These are phyloP conservation scores for Scheffersomyces segobiensis DNA, from an alignment of 1,139 yeast species.

Conservation along the genomic window DNA sequence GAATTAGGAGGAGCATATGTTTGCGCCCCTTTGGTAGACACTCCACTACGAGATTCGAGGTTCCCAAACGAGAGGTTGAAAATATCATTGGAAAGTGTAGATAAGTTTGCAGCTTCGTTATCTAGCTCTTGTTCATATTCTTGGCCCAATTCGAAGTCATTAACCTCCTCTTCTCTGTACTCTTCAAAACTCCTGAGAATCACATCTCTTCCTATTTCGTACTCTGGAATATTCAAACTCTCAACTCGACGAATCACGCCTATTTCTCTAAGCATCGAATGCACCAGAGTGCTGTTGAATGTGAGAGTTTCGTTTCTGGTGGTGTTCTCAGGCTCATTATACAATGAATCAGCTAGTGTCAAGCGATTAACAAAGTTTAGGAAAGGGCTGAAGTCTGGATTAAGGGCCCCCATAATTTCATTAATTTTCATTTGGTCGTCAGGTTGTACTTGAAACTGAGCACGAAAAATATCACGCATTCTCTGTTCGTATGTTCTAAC, in stretches of 20 bases:
- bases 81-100: conserved; percentile 6
- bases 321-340: neutral
- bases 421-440: neutral
- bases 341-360: neutral
- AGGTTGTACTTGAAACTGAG: neutral
- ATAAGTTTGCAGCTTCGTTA: neutral
- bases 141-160: neutral
- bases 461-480: neutral
- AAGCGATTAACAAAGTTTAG: neutral
- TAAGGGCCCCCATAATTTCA: neutral
- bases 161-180: neutral
- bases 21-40: neutral
- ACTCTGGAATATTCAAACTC: conserved; percentile 6
- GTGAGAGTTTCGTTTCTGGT: neutral
- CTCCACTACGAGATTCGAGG: conserved; percentile 4
- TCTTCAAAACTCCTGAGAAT: neutral
- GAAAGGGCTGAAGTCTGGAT: neutral
- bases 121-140: neutral
- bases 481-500: neutral
- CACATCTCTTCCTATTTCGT: conserved; percentile 7
- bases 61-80: conserved; percentile 12
- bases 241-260: conserved; percentile 4
- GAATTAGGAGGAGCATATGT: neutral
- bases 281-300: neutral
- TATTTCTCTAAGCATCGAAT: neutral